A percentile compares a stretch with the other conserved stretches of the same genome.
Evolutionary conservation across 345 rosid genomes (phyloP).

Genomic region (Theobroma cacao): DNA sequence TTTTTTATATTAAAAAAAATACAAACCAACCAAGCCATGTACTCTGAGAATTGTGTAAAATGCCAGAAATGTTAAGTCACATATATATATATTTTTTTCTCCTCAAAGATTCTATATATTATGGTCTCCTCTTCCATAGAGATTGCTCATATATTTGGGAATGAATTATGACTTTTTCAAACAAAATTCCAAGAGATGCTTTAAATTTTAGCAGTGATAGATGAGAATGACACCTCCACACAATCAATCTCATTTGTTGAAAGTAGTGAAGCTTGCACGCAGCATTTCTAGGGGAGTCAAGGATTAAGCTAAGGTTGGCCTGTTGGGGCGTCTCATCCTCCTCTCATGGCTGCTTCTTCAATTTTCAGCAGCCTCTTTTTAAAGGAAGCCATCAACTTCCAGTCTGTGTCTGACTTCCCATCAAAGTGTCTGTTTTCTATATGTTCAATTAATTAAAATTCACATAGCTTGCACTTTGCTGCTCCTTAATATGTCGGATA

Average conservation of each 20-base stretch:
- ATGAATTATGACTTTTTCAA: not conserved
- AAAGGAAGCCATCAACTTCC: not conserved
- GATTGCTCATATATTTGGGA: not conserved
- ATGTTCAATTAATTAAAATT: no score
- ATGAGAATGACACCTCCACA: not conserved
- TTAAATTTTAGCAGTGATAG: not conserved
- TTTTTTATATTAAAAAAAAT: not conserved
- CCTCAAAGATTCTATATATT: not conserved
- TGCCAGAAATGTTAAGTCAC: not conserved
- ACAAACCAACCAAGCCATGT: not conserved
- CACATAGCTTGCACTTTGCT: not conserved
- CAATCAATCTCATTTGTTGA: no score
- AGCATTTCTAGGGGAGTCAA: no score
- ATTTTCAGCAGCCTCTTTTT: not conserved
- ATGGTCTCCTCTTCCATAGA: not conserved
- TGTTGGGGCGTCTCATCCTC: not conserved
- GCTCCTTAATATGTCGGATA: no score
- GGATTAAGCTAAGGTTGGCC: no score
- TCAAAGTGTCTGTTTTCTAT: not conserved
- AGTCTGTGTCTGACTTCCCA: not conserved
- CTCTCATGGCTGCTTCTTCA: not conserved
- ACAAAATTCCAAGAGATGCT: not conserved
- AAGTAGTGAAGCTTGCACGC: no score
- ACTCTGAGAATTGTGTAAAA: conserved; percentile 17
- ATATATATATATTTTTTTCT: not conserved